phyloP scores from a whole-genome alignment of 305 asterid genomes.

The Coffea humblotiana region DNA sequence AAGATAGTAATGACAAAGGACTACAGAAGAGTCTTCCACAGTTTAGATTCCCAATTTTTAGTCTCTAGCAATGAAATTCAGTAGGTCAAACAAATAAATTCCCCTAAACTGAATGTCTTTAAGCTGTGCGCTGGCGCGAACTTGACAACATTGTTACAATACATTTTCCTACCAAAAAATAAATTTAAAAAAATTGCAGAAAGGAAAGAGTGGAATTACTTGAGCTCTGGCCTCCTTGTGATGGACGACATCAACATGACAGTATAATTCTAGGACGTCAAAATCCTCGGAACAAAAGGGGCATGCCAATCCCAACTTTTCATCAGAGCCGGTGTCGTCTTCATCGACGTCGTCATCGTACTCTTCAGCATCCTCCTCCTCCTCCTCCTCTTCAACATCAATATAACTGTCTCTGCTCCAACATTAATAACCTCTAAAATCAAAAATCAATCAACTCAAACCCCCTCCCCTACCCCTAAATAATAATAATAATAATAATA shows the following conservation, averaged over 20 bases:
- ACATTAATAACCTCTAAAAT: conserved; percentile 13
- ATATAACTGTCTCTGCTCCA: conserved; percentile 49
- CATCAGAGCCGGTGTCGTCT: conserved; percentile 30
- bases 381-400: conserved; percentile 22
- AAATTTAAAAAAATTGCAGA: neutral
- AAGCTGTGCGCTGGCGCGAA: neutral
- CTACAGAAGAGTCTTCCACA: neutral
- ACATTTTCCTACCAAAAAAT: no score
- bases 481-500: neutral
- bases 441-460: neutral
- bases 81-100: neutral
- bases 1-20: neutral
- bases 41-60: neutral
- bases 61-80: neutral
- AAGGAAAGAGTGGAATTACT: conserved; percentile 34
- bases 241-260: conserved; percentile 90
- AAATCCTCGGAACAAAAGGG: conserved; percentile 86
- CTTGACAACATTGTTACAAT: neutral
- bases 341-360: conserved; percentile 50
- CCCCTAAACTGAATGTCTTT: neutral
- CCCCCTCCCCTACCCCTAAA: neutral
- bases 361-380: conserved; percentile 47
- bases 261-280: conserved; percentile 79
- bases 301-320: conserved; percentile 71
- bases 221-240: conserved; percentile 74